These are phyloP conservation scores for Schwanniomyces etchellsii DNA, from an alignment of 1,139 yeast species.

Conservation along the genomic window DNA sequence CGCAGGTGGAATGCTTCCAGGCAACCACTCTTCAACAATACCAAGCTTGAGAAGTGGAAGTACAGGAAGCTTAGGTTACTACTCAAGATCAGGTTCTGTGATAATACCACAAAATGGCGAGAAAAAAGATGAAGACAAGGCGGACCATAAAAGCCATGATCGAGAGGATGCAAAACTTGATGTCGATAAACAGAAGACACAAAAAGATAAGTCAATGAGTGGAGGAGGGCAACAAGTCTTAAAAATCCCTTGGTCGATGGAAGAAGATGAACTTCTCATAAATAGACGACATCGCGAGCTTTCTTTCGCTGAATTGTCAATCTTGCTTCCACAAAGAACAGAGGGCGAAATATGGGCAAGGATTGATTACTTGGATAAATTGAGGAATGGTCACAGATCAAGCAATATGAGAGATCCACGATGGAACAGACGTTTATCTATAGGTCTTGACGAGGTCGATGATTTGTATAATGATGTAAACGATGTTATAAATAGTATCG, in stretches of 20 bases:
- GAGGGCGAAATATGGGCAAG: slow-evolving; percentile 70
- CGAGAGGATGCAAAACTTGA: slow-evolving; percentile 4
- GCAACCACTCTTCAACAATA: slow-evolving; percentile 24
- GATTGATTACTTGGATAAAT: slow-evolving; percentile 48
- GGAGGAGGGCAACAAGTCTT: slow-evolving; percentile 13
- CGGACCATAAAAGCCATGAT: slow-evolving; percentile 8
- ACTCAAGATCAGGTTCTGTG: slow-evolving; percentile 41
- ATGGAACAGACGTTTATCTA: slow-evolving; percentile 34
- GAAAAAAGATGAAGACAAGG: slow-evolving; percentile 23
- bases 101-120: slow-evolving; percentile 36
- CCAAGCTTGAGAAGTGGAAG: slow-evolving; percentile 40
- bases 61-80: slow-evolving; percentile 33
- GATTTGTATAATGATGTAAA: slow-evolving; percentile 38
- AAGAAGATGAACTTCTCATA: slow-evolving; percentile 66
- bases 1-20: slow-evolving; percentile 21
- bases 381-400: slow-evolving; percentile 37
- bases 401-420: slow-evolving; percentile 26
- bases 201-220: slow-evolving; percentile 3
- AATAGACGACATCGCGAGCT: slow-evolving; percentile 55
- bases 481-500: slow-evolving; percentile 31
- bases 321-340: slow-evolving; percentile 65
- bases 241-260: slow-evolving; percentile 50
- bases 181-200: slow-evolving; percentile 3
- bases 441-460: slow-evolving; percentile 44
- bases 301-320: slow-evolving; percentile 68